These are phyloP conservation scores for Crucibulum laeve DNA, from an alignment of 768 basidiomycete species.

Conservation along the genomic window DNA sequence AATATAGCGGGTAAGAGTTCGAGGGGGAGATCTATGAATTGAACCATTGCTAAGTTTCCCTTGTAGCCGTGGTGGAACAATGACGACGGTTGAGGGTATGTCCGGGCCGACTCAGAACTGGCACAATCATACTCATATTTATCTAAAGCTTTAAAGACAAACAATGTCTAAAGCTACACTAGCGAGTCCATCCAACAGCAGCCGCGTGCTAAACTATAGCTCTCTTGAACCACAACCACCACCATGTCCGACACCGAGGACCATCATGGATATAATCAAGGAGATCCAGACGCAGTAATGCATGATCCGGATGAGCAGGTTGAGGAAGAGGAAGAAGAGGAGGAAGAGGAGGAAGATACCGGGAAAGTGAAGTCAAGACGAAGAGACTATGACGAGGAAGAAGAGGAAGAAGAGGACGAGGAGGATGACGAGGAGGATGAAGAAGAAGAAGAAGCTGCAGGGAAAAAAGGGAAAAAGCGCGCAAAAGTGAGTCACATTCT, in stretches of 20 bases:
- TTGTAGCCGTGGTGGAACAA: too few relatives aligned
- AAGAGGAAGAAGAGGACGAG: slow-evolving; percentile 40
- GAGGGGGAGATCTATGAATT: slow-evolving; percentile 56
- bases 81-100: too few relatives aligned
- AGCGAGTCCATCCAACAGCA: too few relatives aligned
- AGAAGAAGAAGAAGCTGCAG: slow-evolving; percentile 48
- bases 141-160: too few relatives aligned
- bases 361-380: slow-evolving; percentile 22
- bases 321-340: slow-evolving; percentile 37
- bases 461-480: slow-evolving; percentile 51
- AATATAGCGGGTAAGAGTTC: slow-evolving; percentile 62
- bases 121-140: too few relatives aligned
- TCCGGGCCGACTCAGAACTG: too few relatives aligned
- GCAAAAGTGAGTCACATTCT: slow-evolving; percentile 44
- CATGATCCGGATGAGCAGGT: slow-evolving; percentile 37
- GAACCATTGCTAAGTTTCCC: too few relatives aligned
- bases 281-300: slow-evolving; percentile 30
- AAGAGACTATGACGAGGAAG: slow-evolving; percentile 32
- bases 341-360: slow-evolving; percentile 36
- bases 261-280: slow-evolving; percentile 32
- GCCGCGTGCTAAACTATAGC: not conserved
- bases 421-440: slow-evolving; percentile 56
- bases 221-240: slow-evolving; percentile 18
- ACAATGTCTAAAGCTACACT: too few relatives aligned
- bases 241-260: slow-evolving; percentile 45